Evolutionary conservation across 257 asterid genomes (phyloP), one percentile per base, ranked within the genome.

Genomic region (Leptodermis oblonga): DNA sequence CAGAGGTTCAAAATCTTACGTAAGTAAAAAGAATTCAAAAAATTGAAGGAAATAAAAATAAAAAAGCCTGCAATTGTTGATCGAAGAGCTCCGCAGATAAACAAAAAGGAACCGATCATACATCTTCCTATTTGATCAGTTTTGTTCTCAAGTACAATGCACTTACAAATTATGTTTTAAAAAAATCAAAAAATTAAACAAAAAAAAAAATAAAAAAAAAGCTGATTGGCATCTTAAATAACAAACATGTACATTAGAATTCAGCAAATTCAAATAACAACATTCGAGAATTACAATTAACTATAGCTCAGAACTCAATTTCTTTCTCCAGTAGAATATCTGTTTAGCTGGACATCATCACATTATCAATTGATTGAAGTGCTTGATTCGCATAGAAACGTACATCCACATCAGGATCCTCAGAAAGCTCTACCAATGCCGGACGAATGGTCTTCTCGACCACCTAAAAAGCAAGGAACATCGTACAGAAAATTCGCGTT

Each of bases 351-450:
- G 89, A 80, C 87, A 86, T 84, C 92, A 82, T 82, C 67, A 75
- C 88, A 48, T 60, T 78, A 73, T 85, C 94, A 11, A 83, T 82
- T 13, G 88, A 81, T 58, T 77, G 85, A 55, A 87, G 80, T 42
- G 91, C 95, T 71, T 87, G 84, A 70, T 79, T 85, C 58, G 91
- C 89, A 11, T 78, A 85, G 70, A 67, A 83, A 42, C 95, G 85
- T 17, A 87, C 95, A 83, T 87, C 95, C 4, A 87, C 95, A 71
- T 87, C 95, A 18, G 95, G 89, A 65, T 87, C 95, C 76, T 87
- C 91, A 0, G 76, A 70, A 11, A 87, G 86, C 79, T 87, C 95
- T 37, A 80, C 84, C 84, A 87, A 76, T 76, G 85, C 60, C 0
- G 95, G 91, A 1, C 86, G 88, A 30, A 87, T 82, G 59, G 80